Evolutionary conservation across 305 asterid genomes (phyloP).

Genomic region (Plantago coronopus): DNA sequence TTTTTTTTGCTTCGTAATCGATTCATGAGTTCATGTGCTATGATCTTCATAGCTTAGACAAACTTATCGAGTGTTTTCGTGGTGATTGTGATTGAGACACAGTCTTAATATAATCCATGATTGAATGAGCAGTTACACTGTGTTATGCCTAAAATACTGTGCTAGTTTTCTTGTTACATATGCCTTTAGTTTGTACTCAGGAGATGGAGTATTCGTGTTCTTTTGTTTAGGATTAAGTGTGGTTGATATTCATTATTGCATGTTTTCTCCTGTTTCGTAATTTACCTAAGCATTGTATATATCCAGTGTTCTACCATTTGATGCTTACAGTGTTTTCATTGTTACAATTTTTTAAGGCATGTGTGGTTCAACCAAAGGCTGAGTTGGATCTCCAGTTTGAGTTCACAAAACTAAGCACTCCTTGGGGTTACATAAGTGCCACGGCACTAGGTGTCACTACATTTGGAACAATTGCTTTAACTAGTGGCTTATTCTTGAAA

Average conservation of each 20-base stretch:
- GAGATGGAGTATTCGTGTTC: not conserved
- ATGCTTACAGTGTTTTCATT: constrained; percentile 7
- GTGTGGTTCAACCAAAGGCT: constrained; percentile 85
- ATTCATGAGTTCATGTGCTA: too few relatives aligned
- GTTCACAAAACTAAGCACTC: constrained; percentile 59
- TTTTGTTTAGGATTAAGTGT: not conserved
- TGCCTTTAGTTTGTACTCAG: not conserved
- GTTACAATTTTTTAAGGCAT: constrained; percentile 47
- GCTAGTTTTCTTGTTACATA: not conserved
- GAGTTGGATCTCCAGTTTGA: constrained; percentile 89
- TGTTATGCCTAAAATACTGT: not conserved
- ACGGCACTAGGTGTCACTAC: constrained; percentile 62
- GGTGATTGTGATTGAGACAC: constrained; percentile 1
- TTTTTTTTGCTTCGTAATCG: not conserved
- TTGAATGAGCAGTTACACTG: not conserved
- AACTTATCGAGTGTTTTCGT: not conserved
- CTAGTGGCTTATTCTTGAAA: constrained; percentile 79
- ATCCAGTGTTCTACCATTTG: not conserved
- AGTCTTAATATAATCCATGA: not conserved
- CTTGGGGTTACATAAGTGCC: constrained; percentile 78
- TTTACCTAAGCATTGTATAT: not conserved
- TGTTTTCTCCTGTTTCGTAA: not conserved
- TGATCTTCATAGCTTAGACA: too few relatives aligned
- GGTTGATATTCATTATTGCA: constrained; percentile 4
- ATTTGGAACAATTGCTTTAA: constrained; percentile 76